Conservation (phyloP, 805 yeast species). For the Yarrowia divulgata region DNA sequence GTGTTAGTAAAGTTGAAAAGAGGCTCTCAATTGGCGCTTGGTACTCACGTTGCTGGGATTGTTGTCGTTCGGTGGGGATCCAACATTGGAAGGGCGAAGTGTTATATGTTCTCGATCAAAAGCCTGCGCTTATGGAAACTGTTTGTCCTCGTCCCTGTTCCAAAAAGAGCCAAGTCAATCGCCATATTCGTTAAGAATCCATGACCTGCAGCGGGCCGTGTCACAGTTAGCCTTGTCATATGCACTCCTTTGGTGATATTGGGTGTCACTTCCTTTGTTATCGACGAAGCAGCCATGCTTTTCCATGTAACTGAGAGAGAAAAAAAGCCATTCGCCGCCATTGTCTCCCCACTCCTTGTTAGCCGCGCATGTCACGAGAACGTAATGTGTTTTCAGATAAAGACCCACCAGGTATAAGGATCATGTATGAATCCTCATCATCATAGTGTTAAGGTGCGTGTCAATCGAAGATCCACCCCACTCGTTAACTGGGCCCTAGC, state of each 20-base stretch:
- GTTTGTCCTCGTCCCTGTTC: not conserved
- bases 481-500: not conserved
- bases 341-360: too few species aligned
- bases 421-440: not conserved
- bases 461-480: not conserved
- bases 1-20: not conserved
- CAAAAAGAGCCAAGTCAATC: not conserved
- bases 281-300: not conserved
- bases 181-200: not conserved
- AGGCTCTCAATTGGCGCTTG: not conserved
- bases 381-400: too few species aligned
- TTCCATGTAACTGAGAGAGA: not conserved
- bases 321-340: not conserved
- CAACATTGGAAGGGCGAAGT: not conserved
- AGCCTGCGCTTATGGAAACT: not conserved
- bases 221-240: not conserved
- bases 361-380: too few species aligned
- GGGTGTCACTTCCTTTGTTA: slow-evolving; percentile 17
- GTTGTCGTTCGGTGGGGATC: not conserved
- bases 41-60: not conserved
- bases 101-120: not conserved
- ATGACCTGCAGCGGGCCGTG: slow-evolving; percentile 17
- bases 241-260: not conserved
- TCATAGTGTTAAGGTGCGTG: slow-evolving; percentile 1
- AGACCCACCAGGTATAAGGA: not conserved